These are phyloP conservation scores for Gnomoniopsis sp. DNA, from an alignment of 2,329 filamentous ascomycete species.

Conservation along the genomic window DNA sequence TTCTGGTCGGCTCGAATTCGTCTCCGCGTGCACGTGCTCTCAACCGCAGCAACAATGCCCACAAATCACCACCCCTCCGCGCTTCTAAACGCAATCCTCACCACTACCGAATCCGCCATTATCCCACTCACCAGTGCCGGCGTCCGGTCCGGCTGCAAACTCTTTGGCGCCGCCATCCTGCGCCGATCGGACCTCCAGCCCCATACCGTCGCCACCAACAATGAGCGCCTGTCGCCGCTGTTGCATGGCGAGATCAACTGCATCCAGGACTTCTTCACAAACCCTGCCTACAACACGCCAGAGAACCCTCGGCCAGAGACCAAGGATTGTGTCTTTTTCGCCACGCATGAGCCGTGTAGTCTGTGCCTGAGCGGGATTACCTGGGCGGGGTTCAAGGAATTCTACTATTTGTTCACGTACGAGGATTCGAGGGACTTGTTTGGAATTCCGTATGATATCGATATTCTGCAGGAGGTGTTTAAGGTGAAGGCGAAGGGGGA, in stretches of 20 bases:
- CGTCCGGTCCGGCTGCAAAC: conserved; percentile 50
- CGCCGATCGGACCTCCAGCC: conserved; percentile 36
- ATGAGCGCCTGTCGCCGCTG: conserved; percentile 51
- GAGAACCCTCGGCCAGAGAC: conserved; percentile 28
- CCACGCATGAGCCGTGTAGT: conserved; percentile 58
- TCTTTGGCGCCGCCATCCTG: conserved; percentile 56
- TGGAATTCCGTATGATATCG: conserved; percentile 54
- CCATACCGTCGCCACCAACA: conserved; percentile 52
- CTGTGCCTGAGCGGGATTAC: conserved; percentile 56
- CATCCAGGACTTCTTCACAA: conserved; percentile 54
- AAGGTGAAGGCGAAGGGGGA: conserved; percentile 39
- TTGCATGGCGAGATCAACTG: conserved; percentile 60
- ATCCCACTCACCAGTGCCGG: conserved; percentile 48
- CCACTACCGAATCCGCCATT: conserved; percentile 41
- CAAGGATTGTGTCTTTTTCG: conserved; percentile 53
- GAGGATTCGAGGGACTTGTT: conserved; percentile 56
- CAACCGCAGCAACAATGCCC: background rate
- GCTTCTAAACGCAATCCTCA: conserved; percentile 38
- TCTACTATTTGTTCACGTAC: conserved; percentile 59
- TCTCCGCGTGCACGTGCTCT: too few species aligned
- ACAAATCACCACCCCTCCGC: conserved; percentile 25
- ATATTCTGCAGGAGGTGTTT: conserved; percentile 55
- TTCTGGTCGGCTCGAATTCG: too few species aligned
- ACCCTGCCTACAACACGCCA: conserved; percentile 20
- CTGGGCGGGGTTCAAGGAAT: conserved; percentile 54